phyloP scores from a whole-genome alignment of 176 grass and related monocot genomes.

The Musa troglodytarum region DNA sequence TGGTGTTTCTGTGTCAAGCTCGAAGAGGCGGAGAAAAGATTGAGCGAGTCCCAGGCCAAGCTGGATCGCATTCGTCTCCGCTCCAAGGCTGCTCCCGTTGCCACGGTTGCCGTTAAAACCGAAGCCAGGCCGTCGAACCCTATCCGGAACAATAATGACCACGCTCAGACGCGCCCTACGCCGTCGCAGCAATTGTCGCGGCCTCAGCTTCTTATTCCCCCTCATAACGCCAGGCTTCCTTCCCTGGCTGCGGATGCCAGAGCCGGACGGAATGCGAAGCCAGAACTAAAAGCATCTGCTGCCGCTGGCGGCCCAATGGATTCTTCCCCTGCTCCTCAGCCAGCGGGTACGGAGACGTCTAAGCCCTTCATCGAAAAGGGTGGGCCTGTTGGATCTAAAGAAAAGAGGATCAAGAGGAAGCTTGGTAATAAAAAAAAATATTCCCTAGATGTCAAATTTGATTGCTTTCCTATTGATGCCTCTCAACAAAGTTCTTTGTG shows the following conservation, averaged over 20 bases:
- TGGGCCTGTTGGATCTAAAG: constrained; percentile 19
- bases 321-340: constrained; percentile 2
- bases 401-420: constrained; percentile 53
- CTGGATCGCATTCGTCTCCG: constrained; percentile 26
- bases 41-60: constrained; percentile 39
- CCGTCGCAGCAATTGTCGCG: constrained; percentile 12
- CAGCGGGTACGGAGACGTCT: background rate
- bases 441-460: background rate
- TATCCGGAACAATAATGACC: background rate
- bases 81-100: background rate
- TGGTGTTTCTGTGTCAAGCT: constrained; percentile 29
- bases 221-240: constrained; percentile 13
- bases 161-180: background rate
- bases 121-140: constrained; percentile 3
- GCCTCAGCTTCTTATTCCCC: constrained; percentile 52
- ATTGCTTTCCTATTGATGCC: background rate
- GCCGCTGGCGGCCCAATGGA: background rate
- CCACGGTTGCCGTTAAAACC: constrained; percentile 5
- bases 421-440: constrained; percentile 29
- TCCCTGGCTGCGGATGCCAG: constrained; percentile 7
- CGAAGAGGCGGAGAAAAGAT: constrained; percentile 43
- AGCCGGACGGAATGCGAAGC: constrained; percentile 26
- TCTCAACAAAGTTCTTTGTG: background rate
- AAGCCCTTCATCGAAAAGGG: background rate
- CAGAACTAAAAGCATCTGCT: constrained; percentile 11